phyloP scores from a whole-genome alignment of 2,329 filamentous ascomycete species.

The Madurella mycetomatis region DNA sequence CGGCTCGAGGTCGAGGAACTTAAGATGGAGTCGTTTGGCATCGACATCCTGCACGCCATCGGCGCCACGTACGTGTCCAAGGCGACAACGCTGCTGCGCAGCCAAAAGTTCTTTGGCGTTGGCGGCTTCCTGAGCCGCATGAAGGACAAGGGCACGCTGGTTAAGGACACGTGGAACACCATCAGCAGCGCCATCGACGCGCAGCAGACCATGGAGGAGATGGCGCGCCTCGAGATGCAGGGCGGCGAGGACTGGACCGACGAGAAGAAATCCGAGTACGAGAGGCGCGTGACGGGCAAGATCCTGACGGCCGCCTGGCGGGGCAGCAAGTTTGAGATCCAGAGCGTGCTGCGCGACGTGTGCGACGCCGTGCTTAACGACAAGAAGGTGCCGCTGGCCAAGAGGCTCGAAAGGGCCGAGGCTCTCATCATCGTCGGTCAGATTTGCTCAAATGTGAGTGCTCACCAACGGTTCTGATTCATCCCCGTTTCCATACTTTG shows the following conservation, averaged over 20 bases:
- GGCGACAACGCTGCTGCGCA: conserved; percentile 81
- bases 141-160: conserved; percentile 93
- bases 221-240: conserved; percentile 91
- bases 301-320: conserved; percentile 95
- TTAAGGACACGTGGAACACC: conserved; percentile 98
- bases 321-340: conserved; percentile 96
- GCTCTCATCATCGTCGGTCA: conserved; percentile 85
- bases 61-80: conserved; percentile 88
- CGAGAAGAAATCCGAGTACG: conserved; percentile 92
- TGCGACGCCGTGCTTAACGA: conserved; percentile 82
- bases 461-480: not conserved
- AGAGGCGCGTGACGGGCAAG: conserved; percentile 93
- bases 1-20: conserved; percentile 92
- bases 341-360: conserved; percentile 89
- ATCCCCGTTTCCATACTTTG: not conserved
- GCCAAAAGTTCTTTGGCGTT: conserved; percentile 94
- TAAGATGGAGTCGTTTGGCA: conserved; percentile 98
- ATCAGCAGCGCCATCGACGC: conserved; percentile 95
- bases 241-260: conserved; percentile 98
- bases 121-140: conserved; percentile 90
- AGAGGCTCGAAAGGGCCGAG: conserved; percentile 86
- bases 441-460: conserved; percentile 75
- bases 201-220: conserved; percentile 98
- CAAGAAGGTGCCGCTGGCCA: conserved; percentile 72
- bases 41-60: conserved; percentile 94